These are phyloP conservation scores for Solanum tarijense DNA, from an alignment of 257 asterid genomes.

Conservation along the genomic window DNA sequence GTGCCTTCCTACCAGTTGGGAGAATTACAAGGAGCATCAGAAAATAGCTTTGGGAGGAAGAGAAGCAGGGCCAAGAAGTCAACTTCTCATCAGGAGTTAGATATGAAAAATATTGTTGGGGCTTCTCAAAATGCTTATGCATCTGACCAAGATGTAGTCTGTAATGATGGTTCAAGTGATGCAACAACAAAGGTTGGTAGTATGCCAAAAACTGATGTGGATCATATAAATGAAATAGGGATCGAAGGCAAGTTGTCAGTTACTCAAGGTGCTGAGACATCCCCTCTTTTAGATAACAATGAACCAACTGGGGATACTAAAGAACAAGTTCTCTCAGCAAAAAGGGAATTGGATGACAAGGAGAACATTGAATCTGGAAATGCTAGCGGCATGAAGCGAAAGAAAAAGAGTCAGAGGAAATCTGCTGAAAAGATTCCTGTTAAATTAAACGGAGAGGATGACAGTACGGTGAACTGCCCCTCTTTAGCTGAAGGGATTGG, in stretches of 20 bases:
- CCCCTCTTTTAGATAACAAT: not conserved
- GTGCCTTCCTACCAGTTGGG: not conserved
- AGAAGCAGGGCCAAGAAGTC: constrained; percentile 14
- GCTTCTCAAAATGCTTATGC: not conserved
- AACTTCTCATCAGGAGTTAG: not conserved
- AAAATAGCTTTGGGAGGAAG: constrained; percentile 4
- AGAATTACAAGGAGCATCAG: not conserved
- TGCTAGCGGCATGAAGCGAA: constrained; percentile 24
- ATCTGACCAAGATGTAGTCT: not conserved
- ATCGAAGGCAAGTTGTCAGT: not conserved
- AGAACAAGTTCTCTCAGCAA: constrained; percentile 10
- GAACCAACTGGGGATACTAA: constrained; percentile 7
- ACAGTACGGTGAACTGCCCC: not conserved
- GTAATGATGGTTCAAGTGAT: not conserved
- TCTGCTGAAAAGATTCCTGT: constrained; percentile 13
- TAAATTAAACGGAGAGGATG: constrained; percentile 18
- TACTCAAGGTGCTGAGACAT: constrained; percentile 4
- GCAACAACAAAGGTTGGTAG: not conserved
- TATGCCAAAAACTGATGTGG: not conserved
- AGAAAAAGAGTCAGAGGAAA: constrained; percentile 28
- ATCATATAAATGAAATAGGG: not conserved
- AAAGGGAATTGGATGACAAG: constrained; percentile 1
- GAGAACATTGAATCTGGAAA: constrained; percentile 15
- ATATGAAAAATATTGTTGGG: constrained; percentile 2
- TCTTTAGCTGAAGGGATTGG: not conserved